These are phyloP conservation scores for Cercis canadensis DNA, from an alignment of 306 rosid genomes.

Conservation along the genomic window DNA sequence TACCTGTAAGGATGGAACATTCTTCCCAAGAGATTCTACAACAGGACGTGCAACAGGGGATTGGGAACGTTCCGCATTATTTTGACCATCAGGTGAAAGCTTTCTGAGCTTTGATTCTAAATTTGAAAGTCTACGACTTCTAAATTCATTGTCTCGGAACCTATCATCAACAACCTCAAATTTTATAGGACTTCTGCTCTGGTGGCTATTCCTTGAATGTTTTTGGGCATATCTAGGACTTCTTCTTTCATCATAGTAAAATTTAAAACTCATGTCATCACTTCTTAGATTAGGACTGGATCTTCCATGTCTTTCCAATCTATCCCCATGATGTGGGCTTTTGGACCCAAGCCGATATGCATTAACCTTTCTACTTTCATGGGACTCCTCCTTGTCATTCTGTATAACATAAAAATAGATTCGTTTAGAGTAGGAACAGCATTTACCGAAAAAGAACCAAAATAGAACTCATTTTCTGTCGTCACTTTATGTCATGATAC, in stretches of 20 bases:
- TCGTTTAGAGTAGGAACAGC: background rate
- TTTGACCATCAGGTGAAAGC: slow-evolving; percentile 39
- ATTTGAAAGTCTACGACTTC: slow-evolving; percentile 43
- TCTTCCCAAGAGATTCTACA: slow-evolving; percentile 38
- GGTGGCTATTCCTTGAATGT: slow-evolving; percentile 50
- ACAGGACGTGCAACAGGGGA: slow-evolving; percentile 32
- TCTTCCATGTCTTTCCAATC: slow-evolving; percentile 29
- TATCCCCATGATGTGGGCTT: slow-evolving; percentile 38
- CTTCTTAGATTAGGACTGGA: slow-evolving; percentile 49
- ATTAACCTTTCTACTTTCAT: slow-evolving; percentile 47
- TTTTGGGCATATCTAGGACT: slow-evolving; percentile 64
- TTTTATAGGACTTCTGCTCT: slow-evolving; percentile 50
- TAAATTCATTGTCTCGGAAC: slow-evolving; percentile 56
- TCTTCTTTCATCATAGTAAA: slow-evolving; percentile 68
- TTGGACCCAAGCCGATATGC: slow-evolving; percentile 43
- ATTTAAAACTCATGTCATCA: slow-evolving; percentile 46
- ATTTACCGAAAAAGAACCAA: slow-evolving; percentile 1
- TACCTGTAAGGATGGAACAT: slow-evolving; percentile 40
- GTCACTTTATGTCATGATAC: background rate
- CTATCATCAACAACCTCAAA: slow-evolving; percentile 91
- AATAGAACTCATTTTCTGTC: slow-evolving; percentile 22
- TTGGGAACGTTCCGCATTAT: slow-evolving; percentile 35
- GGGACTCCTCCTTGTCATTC: slow-evolving; percentile 57
- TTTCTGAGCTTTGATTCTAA: slow-evolving; percentile 50
- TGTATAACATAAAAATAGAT: slow-evolving; percentile 40